These are phyloP conservation scores for Tylopilus sp. DNA, from an alignment of 768 basidiomycete genomes.

Conservation along the genomic window DNA sequence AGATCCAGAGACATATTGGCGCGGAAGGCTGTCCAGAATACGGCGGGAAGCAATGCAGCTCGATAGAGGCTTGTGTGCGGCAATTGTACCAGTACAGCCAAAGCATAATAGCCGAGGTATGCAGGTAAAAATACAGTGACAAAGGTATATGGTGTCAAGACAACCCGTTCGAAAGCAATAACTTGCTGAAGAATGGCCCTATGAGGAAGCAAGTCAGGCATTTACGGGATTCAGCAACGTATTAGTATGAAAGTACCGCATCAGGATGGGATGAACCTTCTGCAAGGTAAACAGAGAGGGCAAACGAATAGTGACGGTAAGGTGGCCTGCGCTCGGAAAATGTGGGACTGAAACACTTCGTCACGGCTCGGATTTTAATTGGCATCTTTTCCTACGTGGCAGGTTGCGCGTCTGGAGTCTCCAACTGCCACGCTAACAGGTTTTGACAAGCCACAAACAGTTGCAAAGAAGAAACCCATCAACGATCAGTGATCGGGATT, in stretches of 20 bases:
- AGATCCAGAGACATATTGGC: conserved; percentile 30
- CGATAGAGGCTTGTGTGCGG: conserved; percentile 43
- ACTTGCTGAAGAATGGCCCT: conserved; percentile 14
- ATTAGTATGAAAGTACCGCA: conserved; percentile 5
- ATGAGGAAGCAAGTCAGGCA: conserved; percentile 2
- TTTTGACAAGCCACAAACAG: too few species aligned
- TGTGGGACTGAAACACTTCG: background rate
- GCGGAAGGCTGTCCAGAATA: conserved; percentile 42
- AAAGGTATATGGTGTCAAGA: conserved; percentile 28
- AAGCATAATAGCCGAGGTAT: conserved; percentile 44
- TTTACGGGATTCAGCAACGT: background rate
- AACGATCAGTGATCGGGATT: too few species aligned
- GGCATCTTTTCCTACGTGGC: too few species aligned
- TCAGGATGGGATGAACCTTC: conserved; percentile 1
- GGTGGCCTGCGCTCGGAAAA: background rate
- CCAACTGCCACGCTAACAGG: too few species aligned
- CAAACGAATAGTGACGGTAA: background rate
- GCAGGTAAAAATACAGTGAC: conserved; percentile 39
- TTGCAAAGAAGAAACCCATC: too few species aligned
- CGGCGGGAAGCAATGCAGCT: conserved; percentile 46
- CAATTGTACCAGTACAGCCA: conserved; percentile 51
- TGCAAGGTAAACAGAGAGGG: background rate
- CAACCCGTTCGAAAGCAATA: conserved; percentile 14
- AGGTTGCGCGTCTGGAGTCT: too few species aligned
- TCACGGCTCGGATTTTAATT: too few species aligned